phyloP scores from a whole-genome alignment of 345 rosid genomes.

The Isatis tinctoria region DNA sequence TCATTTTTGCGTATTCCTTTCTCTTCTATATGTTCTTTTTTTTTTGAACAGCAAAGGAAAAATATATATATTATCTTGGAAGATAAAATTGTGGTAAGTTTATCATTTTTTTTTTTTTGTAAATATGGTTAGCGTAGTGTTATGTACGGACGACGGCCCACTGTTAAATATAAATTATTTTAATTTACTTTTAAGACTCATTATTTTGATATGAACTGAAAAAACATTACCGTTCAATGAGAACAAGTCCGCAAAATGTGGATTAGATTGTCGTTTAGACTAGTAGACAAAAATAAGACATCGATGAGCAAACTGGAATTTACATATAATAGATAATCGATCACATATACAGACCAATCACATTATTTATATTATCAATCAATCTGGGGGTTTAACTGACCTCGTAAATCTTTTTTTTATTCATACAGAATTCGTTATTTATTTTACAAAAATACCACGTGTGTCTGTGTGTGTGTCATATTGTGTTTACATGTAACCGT shows the following conservation, averaged over 20 bases:
- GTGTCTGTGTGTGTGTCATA: neutral
- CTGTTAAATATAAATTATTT: too few relatives aligned
- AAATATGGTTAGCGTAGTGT: neutral
- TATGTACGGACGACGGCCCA: too few relatives aligned
- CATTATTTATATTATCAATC: neutral
- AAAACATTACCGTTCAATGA: neutral
- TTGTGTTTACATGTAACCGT: neutral
- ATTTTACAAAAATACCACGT: neutral
- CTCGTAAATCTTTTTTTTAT: neutral
- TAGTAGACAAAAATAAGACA: neutral
- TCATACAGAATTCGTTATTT: neutral
- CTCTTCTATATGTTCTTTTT: neutral
- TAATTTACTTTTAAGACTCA: too few relatives aligned
- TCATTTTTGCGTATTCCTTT: neutral
- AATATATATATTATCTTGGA: neutral
- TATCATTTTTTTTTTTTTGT: neutral
- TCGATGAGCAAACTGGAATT: neutral
- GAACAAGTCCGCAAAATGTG: neutral
- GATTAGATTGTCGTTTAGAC: neutral
- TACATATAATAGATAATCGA: neutral
- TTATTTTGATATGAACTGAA: neutral
- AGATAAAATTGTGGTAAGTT: neutral
- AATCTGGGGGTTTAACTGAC: neutral
- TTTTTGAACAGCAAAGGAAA: neutral
- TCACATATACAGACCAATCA: neutral